These are phyloP conservation scores for Sordariomycetes sp. DNA, from an alignment of 2,329 filamentous ascomycete species.

Conservation along the genomic window DNA sequence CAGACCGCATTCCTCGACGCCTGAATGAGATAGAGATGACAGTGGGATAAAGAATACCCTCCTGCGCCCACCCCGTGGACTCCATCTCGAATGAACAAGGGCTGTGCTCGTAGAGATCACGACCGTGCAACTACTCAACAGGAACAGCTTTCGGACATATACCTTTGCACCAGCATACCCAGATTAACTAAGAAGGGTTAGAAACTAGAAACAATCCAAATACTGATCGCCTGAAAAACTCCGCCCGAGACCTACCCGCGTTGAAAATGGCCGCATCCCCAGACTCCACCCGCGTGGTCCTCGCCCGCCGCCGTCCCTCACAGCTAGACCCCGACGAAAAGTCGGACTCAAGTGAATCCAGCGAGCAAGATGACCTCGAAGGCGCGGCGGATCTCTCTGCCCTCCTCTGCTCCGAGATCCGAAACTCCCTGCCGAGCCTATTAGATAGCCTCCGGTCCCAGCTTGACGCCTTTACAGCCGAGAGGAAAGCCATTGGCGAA, in stretches of 20 bases:
- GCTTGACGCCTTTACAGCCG: not conserved
- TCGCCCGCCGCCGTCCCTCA: not conserved
- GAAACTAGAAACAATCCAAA: not conserved
- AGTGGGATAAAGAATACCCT: not conserved
- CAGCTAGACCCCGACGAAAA: not conserved
- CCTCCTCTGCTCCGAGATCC: not conserved
- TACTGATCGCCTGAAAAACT: not conserved
- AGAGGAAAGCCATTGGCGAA: not conserved
- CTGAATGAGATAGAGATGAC: not conserved
- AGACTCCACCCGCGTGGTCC: not conserved
- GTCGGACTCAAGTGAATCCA: not conserved
- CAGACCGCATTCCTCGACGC: not conserved
- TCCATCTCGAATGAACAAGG: too few relatives aligned
- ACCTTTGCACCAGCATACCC: not conserved
- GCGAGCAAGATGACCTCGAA: not conserved
- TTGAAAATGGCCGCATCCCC: not conserved
- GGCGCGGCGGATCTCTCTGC: not conserved
- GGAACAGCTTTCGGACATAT: not conserved
- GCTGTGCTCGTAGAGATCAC: too few relatives aligned
- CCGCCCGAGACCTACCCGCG: not conserved
- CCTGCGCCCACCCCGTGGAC: too few relatives aligned
- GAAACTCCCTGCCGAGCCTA: not conserved
- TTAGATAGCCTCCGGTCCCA: not conserved
- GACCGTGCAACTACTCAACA: too few relatives aligned
- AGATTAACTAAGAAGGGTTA: not conserved